Conservation (phyloP, 208 protist genomes). For the Naegleria gruberi region DNA sequence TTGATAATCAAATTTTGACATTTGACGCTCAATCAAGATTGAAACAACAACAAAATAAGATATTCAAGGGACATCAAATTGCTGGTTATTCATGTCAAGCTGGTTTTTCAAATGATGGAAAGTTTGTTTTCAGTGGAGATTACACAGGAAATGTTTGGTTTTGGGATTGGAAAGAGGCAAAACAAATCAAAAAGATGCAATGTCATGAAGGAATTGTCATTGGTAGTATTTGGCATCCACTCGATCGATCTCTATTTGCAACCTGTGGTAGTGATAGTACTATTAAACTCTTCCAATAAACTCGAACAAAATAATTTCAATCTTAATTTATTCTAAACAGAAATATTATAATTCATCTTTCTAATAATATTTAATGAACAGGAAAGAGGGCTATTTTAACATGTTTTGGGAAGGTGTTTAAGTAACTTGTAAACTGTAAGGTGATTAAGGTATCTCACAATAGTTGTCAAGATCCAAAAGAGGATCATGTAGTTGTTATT, state of each 20-base stretch:
- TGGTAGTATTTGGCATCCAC: constrained; percentile 79
- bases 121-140: constrained; percentile 49
- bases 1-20: constrained; percentile 88
- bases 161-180: constrained; percentile 80
- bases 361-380: no score
- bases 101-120: constrained; percentile 26
- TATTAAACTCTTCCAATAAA: constrained; percentile 49
- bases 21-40: constrained; percentile 73
- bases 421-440: no score
- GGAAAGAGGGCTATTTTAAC: no score
- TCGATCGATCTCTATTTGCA: constrained; percentile 70
- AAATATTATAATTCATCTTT: no score
- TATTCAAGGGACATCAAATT: constrained; percentile 79
- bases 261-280: constrained; percentile 84
- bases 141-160: constrained; percentile 74
- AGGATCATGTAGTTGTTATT: no score
- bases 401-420: no score
- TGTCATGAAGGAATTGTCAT: constrained; percentile 69
- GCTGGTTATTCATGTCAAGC: constrained; percentile 81
- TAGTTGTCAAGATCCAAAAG: no score
- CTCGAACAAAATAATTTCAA: no score
- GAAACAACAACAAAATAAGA: constrained; percentile 63
- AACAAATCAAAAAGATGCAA: constrained; percentile 65
- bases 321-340: no score
- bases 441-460: no score